Percentiles rank a stretch among this genome's conserved stretches.
Conservation (phyloP, 1,284 basidiomycete genomes). For the Ceratobasidium sp. region DNA sequence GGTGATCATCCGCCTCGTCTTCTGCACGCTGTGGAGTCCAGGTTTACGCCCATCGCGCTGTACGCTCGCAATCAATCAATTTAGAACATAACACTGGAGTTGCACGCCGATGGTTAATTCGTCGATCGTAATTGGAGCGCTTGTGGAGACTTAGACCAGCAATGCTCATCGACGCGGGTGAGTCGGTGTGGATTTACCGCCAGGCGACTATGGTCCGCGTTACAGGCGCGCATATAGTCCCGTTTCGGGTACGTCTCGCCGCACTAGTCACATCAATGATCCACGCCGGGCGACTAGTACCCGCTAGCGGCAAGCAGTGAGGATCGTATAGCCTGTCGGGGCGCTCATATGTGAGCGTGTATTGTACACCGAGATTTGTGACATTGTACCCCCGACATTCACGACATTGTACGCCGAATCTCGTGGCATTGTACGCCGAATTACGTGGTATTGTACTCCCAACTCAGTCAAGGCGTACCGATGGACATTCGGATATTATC, state of each 20-base stretch:
- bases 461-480: background rate
- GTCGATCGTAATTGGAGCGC: background rate
- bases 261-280: background rate
- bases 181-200: background rate
- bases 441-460: background rate
- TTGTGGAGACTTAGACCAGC: background rate
- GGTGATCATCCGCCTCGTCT: background rate
- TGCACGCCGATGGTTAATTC: background rate
- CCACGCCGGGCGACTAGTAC: background rate
- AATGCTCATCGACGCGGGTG: background rate
- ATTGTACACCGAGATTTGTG: too few relatives aligned
- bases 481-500: conserved; percentile 28
- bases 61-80: background rate
- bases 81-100: too few relatives aligned
- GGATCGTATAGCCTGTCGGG: too few relatives aligned
- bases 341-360: too few relatives aligned
- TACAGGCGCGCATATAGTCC: too few relatives aligned
- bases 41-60: conserved; percentile 7
- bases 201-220: background rate
- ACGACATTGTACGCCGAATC: too few relatives aligned
- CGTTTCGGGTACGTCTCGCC: background rate
- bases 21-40: background rate
- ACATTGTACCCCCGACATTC: too few relatives aligned
- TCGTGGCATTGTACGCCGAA: too few relatives aligned
- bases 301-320: too few relatives aligned